Evolutionary conservation across 1,139 yeast species (phyloP).

Genomic region (Diutina pseudorugosa): DNA sequence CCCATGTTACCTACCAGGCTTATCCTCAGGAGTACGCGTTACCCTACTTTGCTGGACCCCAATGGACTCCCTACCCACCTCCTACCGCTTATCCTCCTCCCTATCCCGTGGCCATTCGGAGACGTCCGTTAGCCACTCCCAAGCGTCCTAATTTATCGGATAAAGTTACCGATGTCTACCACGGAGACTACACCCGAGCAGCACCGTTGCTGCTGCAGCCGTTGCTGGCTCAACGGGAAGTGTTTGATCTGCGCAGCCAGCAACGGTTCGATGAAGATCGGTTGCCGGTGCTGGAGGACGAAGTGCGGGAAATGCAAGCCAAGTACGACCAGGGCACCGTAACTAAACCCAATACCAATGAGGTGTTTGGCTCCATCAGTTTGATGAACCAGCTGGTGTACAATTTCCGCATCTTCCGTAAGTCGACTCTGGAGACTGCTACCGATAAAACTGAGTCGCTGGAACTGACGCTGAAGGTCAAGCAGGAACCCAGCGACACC

Average conservation of each 20-base stretch:
- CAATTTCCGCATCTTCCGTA: constrained; percentile 25
- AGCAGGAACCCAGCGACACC: background rate
- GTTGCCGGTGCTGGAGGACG: constrained; percentile 25
- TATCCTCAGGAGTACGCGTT: background rate
- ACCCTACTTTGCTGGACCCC: background rate
- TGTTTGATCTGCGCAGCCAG: constrained; percentile 17
- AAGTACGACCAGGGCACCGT: constrained; percentile 13
- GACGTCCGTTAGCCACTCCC: background rate
- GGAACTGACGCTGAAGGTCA: background rate
- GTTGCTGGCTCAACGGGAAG: constrained; percentile 37
- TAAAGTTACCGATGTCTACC: constrained; percentile 28
- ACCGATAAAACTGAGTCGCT: constrained; percentile 6
- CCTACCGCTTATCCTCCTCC: background rate
- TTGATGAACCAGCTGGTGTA: constrained; percentile 32
- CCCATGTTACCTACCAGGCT: background rate
- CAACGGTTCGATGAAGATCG: constrained; percentile 20
- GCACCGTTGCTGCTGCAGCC: constrained; percentile 48
- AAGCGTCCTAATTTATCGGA: background rate
- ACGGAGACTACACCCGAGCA: constrained; percentile 31
- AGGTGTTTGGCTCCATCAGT: constrained; percentile 27
- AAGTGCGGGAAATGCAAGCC: constrained; percentile 25
- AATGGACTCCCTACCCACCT: constrained; percentile 1
- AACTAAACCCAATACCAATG: constrained; percentile 10
- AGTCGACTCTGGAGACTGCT: constrained; percentile 8
- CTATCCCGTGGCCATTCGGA: background rate